Evolutionary conservation across 1,139 yeast genomes (phyloP), one percentile per base, ranked within the genome.

Genomic region (Candida albicans): DNA sequence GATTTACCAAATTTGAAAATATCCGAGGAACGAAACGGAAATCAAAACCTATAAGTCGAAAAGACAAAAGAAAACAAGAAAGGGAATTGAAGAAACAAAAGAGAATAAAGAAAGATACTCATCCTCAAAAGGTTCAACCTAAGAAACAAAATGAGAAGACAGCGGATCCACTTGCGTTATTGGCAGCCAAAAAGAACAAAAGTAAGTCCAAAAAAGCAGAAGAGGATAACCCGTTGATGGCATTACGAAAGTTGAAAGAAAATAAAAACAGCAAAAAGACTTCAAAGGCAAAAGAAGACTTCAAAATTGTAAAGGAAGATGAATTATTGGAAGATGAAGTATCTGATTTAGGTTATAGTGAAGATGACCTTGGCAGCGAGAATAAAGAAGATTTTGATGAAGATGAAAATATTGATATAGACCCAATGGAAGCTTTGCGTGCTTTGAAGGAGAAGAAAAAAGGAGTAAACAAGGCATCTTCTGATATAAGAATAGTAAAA

Each of bases 41-140:
- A 50, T 60, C 53, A 30, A 55, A 48, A 36, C 52, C 51, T 4
- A 45, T 70, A 1, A 62, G 78, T 33, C 60, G 88, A 56, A 83
- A 82, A 52, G 85, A 82, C 31, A 68, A 64, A 54, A 67, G 89
- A 54, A 82, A 79, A 52, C 75, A 73, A 47, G 82, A 81, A 47
- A 69, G 87, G 44, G 59, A 62, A 37, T 49, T 57, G 7, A 83
- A 81, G 68, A 82, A 77, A 55, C 77, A 71, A 43, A 75, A 70
- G 56, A 52, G 58, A 36, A 15, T 35, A 18, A 18, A 18, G 4
- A 41, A 46, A 22, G 35, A 18, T 13, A 25, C 40, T 15, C 18
- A 32, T 11, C 37, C 35, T 18, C 22, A 18, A 18, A 29, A 22
- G 10, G 31, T 33, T n/a, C n/a, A 22, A 36, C 25, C 25, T 12